Percentiles rank a stretch among this genome's conserved stretches.
These are phyloP conservation scores for Suillus luteus DNA, from an alignment of 768 basidiomycete species.

Conservation along the genomic window DNA sequence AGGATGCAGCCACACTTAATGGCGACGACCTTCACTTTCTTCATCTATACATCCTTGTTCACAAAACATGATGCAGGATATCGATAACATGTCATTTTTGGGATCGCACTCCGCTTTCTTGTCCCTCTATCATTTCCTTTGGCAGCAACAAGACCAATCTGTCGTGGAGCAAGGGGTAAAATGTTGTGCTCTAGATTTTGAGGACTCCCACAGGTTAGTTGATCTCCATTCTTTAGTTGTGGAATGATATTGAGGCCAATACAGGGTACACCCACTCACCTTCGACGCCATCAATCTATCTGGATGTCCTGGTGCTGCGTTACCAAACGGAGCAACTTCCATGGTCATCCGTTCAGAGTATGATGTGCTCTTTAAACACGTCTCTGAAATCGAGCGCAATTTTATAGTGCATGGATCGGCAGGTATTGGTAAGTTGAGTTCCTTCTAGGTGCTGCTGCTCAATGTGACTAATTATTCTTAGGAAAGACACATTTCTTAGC, in stretches of 20 bases:
- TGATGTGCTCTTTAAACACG: neutral
- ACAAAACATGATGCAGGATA: neutral
- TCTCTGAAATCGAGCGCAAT: neutral
- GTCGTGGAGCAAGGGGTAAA: neutral
- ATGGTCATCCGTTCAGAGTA: conserved; percentile 7
- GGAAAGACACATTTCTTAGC: conserved; percentile 4
- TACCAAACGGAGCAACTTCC: conserved; percentile 4
- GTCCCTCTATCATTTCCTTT: conserved; percentile 3
- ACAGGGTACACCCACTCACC: neutral
- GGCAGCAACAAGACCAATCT: conserved; percentile 1
- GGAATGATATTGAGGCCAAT: neutral
- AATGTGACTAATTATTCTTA: neutral
- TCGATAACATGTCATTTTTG: neutral
- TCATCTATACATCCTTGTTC: neutral
- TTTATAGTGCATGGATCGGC: neutral
- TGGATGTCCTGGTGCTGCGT: neutral
- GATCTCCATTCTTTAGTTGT: neutral
- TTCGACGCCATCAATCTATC: neutral
- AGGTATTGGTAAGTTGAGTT: conserved; percentile 1
- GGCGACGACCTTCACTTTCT: neutral
- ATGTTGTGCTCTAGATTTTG: neutral
- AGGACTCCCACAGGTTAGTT: neutral
- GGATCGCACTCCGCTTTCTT: neutral
- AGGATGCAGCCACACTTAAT: neutral
- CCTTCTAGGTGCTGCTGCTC: neutral